Evolutionary conservation across 345 rosid genomes (phyloP).

Genomic region (Pistacia atlantica): DNA sequence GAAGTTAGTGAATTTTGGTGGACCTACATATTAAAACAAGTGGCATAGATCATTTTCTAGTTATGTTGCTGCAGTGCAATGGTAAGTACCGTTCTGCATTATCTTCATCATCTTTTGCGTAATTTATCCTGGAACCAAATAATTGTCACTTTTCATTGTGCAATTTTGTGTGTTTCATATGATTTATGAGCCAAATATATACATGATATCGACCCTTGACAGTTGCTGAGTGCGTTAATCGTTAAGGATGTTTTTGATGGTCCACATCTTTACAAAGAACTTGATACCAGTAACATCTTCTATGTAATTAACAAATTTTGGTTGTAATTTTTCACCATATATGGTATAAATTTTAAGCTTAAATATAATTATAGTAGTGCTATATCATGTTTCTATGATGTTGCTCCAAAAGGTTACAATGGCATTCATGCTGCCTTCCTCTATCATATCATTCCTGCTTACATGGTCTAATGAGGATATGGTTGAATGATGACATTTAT

Average conservation of each 20-base stretch:
- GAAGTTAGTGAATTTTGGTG: slow-evolving; percentile 38
- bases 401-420: not conserved
- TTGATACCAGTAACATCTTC: not conserved
- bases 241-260: not conserved
- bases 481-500: too few species aligned
- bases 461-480: too few species aligned
- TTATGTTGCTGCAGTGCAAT: not conserved
- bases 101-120: too few species aligned
- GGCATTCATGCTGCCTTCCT: not conserved
- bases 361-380: too few species aligned
- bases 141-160: too few species aligned
- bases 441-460: not conserved
- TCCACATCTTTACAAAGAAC: not conserved
- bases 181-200: not conserved
- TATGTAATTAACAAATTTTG: not conserved
- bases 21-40: slow-evolving; percentile 30
- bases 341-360: too few species aligned
- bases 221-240: not conserved
- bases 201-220: not conserved
- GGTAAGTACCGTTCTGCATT: not conserved
- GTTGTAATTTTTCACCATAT: not conserved
- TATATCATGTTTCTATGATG: not conserved
- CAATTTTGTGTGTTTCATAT: not conserved
- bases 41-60: slow-evolving; percentile 15
- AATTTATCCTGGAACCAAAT: too few species aligned